These are phyloP conservation scores for Tylopilus subfusipes DNA, from an alignment of 768 basidiomycete species.

Conservation along the genomic window DNA sequence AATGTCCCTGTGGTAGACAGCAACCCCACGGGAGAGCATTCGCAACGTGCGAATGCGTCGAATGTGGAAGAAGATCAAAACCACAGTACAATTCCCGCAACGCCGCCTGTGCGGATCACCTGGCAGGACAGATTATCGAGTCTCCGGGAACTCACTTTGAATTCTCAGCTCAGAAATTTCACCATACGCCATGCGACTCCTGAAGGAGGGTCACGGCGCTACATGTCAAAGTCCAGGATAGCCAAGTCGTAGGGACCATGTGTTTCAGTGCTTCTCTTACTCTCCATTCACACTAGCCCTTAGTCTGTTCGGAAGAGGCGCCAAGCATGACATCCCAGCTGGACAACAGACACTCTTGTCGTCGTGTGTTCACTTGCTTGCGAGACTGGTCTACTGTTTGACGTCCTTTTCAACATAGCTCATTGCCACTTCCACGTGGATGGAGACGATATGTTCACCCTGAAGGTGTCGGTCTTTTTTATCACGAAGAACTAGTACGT, in stretches of 20 bases:
- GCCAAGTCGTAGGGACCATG: neutral
- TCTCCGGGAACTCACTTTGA: neutral
- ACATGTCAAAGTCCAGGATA: neutral
- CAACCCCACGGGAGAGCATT: neutral
- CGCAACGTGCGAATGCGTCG: neutral
- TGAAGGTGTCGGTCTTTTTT: conserved; percentile 13
- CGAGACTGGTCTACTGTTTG: no score
- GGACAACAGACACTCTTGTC: conserved; percentile 9
- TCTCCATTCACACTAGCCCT: neutral
- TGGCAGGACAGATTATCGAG: neutral
- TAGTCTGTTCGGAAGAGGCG: neutral
- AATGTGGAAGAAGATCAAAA: neutral
- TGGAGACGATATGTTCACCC: conserved; percentile 14
- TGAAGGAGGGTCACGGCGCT: conserved; percentile 10
- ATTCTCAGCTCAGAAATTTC: no score
- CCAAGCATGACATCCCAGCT: neutral
- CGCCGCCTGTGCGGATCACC: neutral
- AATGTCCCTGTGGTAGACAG: neutral
- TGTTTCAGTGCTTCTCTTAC: neutral
- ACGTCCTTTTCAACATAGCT: neutral
- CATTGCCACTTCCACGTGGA: neutral
- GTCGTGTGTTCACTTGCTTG: conserved; percentile 1
- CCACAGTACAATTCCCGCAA: no score
- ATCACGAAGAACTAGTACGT: conserved; percentile 11
- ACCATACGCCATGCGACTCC: conserved; percentile 1